Evolutionary conservation across 2,329 filamentous ascomycete species (phyloP).

Genomic region (Colletotrichum spaethianum): DNA sequence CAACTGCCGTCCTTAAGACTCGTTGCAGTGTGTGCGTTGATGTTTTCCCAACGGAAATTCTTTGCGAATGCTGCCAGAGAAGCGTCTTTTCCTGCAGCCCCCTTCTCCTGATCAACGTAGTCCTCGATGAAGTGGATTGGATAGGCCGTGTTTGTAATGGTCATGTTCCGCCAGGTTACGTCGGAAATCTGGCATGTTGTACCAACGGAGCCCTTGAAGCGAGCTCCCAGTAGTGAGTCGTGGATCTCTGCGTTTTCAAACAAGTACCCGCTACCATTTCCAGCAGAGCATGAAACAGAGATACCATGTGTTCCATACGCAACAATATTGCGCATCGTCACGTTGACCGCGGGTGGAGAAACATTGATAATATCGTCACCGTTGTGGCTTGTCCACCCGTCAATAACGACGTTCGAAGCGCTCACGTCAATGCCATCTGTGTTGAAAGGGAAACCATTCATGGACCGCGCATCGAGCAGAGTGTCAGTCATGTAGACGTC

Average conservation of each 20-base stretch:
- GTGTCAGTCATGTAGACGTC: slow-evolving; percentile 36
- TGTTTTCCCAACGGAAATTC: slow-evolving; percentile 28
- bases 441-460: slow-evolving; percentile 25
- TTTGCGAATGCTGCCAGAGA: slow-evolving; percentile 26
- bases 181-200: slow-evolving; percentile 28
- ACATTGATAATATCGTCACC: slow-evolving; percentile 34
- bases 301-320: slow-evolving; percentile 26
- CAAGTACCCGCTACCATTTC: slow-evolving; percentile 15
- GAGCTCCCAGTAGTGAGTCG: slow-evolving; percentile 21
- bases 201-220: slow-evolving; percentile 30
- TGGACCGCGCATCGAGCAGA: slow-evolving; percentile 21
- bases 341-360: slow-evolving; percentile 22
- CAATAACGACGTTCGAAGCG: slow-evolving; percentile 17
- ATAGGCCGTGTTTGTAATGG: slow-evolving; percentile 26
- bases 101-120: slow-evolving; percentile 35
- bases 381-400: slow-evolving; percentile 24
- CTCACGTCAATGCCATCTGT: slow-evolving; percentile 25
- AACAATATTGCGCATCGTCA: slow-evolving; percentile 31
- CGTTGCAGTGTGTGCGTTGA: slow-evolving; percentile 14
- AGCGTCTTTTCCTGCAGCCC: slow-evolving; percentile 8
- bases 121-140: slow-evolving; percentile 33
- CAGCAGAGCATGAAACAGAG: slow-evolving; percentile 15
- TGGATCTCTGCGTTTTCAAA: slow-evolving; percentile 26
- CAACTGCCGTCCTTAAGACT: slow-evolving; percentile 28
- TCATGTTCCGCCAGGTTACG: slow-evolving; percentile 29